Evolutionary conservation across 1,284 basidiomycete species (phyloP).

Genomic region (Ustilago bromivora): DNA sequence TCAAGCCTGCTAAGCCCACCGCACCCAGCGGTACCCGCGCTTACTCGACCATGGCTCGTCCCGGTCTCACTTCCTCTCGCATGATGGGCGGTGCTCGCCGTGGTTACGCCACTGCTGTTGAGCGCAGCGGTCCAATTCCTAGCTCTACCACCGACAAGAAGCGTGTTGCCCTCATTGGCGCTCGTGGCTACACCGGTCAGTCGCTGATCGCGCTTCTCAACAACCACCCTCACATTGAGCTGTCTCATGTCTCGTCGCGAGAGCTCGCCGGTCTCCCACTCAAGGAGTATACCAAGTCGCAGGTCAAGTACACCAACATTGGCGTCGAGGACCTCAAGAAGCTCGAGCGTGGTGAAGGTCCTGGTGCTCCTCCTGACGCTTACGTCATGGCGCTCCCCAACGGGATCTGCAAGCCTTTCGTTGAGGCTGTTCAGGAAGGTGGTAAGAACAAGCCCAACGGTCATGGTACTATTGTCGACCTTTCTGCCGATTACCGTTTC

Average conservation of each 20-base stretch:
- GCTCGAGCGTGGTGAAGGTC: conserved; percentile 64
- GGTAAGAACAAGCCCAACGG: conserved; percentile 76
- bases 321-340: conserved; percentile 66
- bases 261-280: conserved; percentile 88
- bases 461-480: conserved; percentile 79
- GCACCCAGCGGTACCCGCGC: conserved; percentile 67
- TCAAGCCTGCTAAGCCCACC: conserved; percentile 80
- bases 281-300: conserved; percentile 83
- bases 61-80: conserved; percentile 72
- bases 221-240: conserved; percentile 84
- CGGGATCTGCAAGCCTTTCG: conserved; percentile 95
- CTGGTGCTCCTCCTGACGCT: conserved; percentile 66
- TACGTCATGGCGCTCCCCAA: conserved; percentile 94
- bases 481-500: conserved; percentile 95
- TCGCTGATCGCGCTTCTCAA: conserved; percentile 87
- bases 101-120: conserved; percentile 72
- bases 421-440: conserved; percentile 88
- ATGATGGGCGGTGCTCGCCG: conserved; percentile 43
- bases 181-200: conserved; percentile 94
- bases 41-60: conserved; percentile 66
- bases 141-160: conserved; percentile 78
- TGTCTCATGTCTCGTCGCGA: conserved; percentile 94
- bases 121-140: conserved; percentile 70
- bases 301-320: conserved; percentile 73
- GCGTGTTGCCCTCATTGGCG: conserved; percentile 93